Evolutionary conservation across 257 asterid species (phyloP).

Genomic region (Penstemon eatonii): DNA sequence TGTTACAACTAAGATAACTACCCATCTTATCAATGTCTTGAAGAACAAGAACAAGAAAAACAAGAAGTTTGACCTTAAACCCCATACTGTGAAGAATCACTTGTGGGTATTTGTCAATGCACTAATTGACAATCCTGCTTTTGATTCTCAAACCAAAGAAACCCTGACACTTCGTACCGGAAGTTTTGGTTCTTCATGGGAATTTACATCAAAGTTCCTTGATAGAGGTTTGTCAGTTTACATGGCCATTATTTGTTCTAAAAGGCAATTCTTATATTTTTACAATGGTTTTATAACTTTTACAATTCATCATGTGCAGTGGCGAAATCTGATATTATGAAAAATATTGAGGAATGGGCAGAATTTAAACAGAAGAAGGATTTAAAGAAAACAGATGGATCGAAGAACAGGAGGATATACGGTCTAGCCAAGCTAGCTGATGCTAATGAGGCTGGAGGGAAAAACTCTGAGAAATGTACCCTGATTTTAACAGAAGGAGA

Average conservation of each 20-base stretch:
- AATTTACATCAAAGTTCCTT: conserved; percentile 68
- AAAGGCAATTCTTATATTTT: neutral
- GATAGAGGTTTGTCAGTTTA: conserved; percentile 60
- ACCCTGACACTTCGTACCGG: conserved; percentile 83
- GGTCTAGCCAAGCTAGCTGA: conserved; percentile 78
- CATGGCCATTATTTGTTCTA: conserved; percentile 22
- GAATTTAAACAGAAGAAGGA: conserved; percentile 87
- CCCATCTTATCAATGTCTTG: conserved; percentile 56
- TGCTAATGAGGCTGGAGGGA: conserved; percentile 95
- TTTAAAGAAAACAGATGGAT: conserved; percentile 91
- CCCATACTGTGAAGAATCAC: conserved; percentile 82
- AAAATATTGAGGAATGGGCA: conserved; percentile 85
- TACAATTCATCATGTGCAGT: conserved; percentile 44
- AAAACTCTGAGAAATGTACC: conserved; percentile 77
- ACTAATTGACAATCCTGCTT: conserved; percentile 97
- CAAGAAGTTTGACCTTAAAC: conserved; percentile 68
- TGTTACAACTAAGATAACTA: conserved; percentile 81
- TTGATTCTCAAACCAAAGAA: conserved; percentile 99
- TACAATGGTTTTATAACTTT: conserved; percentile 15
- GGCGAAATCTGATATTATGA: conserved; percentile 87
- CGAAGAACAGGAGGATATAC: conserved; percentile 57
- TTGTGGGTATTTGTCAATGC: conserved; percentile 98
- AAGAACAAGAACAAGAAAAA: conserved; percentile 73
- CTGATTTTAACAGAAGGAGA: conserved; percentile 98
- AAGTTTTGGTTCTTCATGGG: conserved; percentile 94